phyloP scores from a whole-genome alignment of 1,284 basidiomycete species.

The Ganoderma resinaceum region DNA sequence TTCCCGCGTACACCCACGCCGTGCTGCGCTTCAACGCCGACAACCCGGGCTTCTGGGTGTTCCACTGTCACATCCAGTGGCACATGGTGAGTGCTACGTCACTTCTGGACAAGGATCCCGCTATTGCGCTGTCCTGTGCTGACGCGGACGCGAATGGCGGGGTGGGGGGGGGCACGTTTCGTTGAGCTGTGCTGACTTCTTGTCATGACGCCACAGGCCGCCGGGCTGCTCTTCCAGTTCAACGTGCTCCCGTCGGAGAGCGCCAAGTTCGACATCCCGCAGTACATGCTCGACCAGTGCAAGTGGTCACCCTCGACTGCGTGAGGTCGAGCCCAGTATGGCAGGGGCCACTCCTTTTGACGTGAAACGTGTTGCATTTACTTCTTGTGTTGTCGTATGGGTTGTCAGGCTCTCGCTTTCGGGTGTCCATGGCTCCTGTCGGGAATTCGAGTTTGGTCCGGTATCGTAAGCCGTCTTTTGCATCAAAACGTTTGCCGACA shows the following conservation, averaged over 20 bases:
- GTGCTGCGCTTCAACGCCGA: slow-evolving; percentile 45
- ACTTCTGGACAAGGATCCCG: not conserved
- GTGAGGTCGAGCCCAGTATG: not conserved
- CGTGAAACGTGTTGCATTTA: not conserved
- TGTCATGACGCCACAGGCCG: slow-evolving; percentile 23
- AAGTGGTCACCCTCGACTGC: not conserved
- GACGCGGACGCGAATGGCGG: not conserved
- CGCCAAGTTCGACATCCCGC: slow-evolving; percentile 39
- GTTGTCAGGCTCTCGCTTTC: not conserved
- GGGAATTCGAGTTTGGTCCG: not conserved
- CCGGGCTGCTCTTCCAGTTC: slow-evolving; percentile 46
- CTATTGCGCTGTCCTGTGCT: not conserved
- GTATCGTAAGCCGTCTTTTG: not conserved
- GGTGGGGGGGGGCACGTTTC: not conserved
- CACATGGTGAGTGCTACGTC: slow-evolving; percentile 40
- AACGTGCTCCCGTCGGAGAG: slow-evolving; percentile 39
- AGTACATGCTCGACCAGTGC: slow-evolving; percentile 43
- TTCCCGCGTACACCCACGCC: slow-evolving; percentile 44
- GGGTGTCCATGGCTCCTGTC: not conserved
- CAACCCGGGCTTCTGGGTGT: slow-evolving; percentile 46
- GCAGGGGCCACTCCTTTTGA: not conserved
- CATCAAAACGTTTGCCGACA: not conserved
- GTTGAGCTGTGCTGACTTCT: not conserved
- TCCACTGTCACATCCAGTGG: slow-evolving; percentile 47
- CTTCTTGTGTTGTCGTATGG: not conserved